A percentile compares a stretch with the other conserved stretches of the same genome.
Conservation (phyloP, 2,329 filamentous ascomycete genomes). For the Allantophomopsis cytisporea region DNA sequence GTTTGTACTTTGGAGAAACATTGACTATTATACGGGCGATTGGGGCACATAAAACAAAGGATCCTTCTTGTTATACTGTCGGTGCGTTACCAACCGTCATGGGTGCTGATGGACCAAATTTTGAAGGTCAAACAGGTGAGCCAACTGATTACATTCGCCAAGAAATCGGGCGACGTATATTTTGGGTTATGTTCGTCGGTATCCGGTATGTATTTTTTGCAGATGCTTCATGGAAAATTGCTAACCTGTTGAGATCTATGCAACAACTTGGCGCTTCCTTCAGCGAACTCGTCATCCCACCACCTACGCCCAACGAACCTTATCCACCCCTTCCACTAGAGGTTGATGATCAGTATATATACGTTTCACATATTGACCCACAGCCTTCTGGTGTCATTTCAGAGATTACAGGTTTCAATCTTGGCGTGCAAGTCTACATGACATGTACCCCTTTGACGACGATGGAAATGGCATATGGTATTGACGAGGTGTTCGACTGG, state of each 20-base stretch:
- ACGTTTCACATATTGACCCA: conserved; percentile 51
- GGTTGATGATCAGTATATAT: conserved; percentile 74
- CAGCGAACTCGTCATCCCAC: conserved; percentile 60
- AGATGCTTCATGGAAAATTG: not conserved
- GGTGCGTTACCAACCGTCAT: conserved; percentile 9
- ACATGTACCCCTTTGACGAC: conserved; percentile 69
- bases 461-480: conserved; percentile 73
- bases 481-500: conserved; percentile 63
- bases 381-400: conserved; percentile 59
- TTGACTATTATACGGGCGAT: conserved; percentile 56
- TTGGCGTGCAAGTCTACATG: conserved; percentile 63
- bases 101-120: conserved; percentile 7
- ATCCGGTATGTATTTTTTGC: conserved; percentile 38
- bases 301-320: conserved; percentile 59
- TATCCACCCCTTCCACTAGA: conserved; percentile 72
- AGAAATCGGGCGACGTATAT: conserved; percentile 65
- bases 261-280: conserved; percentile 63
- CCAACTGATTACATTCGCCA: conserved; percentile 53
- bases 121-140: conserved; percentile 3
- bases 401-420: conserved; percentile 67
- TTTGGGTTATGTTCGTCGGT: conserved; percentile 71
- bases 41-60: conserved; percentile 44
- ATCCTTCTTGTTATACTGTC: conserved; percentile 17
- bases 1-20: conserved; percentile 61
- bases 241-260: conserved; percentile 42